phyloP scores from a whole-genome alignment of 305 asterid species.

The Fraxinus nigra region DNA sequence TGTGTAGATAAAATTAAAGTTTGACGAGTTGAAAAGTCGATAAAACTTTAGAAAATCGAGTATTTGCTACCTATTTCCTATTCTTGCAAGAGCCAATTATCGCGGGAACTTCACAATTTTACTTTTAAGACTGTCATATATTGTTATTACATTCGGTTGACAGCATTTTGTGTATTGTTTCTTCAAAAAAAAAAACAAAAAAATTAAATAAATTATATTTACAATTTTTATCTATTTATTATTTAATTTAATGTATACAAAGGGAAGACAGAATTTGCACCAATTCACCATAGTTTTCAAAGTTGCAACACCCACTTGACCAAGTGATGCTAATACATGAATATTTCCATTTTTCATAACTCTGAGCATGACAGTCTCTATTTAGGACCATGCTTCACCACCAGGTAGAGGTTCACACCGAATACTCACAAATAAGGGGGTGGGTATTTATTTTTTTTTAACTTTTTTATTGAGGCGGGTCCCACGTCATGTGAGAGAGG shows the following conservation, averaged over 20 bases:
- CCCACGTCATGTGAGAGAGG: no score
- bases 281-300: not conserved
- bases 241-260: no score
- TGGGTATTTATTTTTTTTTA: no score
- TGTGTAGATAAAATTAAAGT: not conserved
- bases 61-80: not conserved
- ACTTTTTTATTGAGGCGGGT: no score
- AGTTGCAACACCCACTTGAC: not conserved
- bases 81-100: not conserved
- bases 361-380: not conserved
- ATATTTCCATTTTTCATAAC: not conserved
- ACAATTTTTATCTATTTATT: no score
- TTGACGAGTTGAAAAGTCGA: not conserved
- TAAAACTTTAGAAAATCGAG: not conserved
- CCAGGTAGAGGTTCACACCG: no score
- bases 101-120: no score
- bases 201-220: no score
- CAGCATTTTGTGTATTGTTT: not conserved
- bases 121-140: not conserved
- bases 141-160: not conserved
- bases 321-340: not conserved
- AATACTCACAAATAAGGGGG: no score
- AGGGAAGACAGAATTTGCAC: not conserved
- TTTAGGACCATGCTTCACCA: no score
- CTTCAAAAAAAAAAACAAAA: no score